Conservation (phyloP, 1,284 basidiomycete species). For the Ustilago bromivora region DNA sequence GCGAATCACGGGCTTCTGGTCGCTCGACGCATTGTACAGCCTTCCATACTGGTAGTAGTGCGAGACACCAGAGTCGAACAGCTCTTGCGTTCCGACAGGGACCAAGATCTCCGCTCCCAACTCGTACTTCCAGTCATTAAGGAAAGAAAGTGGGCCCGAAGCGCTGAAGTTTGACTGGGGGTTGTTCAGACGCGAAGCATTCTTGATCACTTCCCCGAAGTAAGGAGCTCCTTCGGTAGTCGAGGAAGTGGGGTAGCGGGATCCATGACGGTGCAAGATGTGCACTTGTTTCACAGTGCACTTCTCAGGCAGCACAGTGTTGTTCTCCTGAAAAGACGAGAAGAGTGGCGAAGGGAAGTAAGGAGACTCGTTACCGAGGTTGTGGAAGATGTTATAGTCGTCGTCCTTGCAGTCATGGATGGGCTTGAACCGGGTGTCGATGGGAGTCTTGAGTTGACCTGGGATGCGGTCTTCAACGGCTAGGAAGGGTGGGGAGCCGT, state of each 20-base stretch:
- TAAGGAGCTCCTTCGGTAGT: constrained; percentile 57
- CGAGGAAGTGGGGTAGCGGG: constrained; percentile 48
- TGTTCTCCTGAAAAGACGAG: constrained; percentile 34
- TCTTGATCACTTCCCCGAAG: constrained; percentile 40
- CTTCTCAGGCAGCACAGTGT: constrained; percentile 33
- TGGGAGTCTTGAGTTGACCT: constrained; percentile 36
- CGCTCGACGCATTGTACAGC: constrained; percentile 46
- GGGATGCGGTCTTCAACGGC: constrained; percentile 54
- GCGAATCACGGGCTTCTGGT: constrained; percentile 63
- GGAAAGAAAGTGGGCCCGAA: constrained; percentile 77
- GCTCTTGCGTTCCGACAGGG: constrained; percentile 83
- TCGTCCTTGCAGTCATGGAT: constrained; percentile 26
- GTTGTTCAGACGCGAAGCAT: constrained; percentile 41
- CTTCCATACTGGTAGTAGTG: constrained; percentile 68
- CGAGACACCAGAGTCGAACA: constrained; percentile 67
- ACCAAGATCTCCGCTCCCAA: constrained; percentile 79
- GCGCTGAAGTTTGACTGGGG: constrained; percentile 64
- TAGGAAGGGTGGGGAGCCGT: constrained; percentile 58
- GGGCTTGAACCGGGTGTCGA: constrained; percentile 53
- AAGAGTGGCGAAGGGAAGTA: constrained; percentile 58
- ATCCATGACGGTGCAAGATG: constrained; percentile 55
- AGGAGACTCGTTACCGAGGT: constrained; percentile 57
- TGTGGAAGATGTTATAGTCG: constrained; percentile 53
- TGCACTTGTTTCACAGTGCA: constrained; percentile 55
- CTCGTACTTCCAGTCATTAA: constrained; percentile 77